Conservation (phyloP, 495 filamentous ascomycete genomes). For the Trichoderma orchidacearum region DNA sequence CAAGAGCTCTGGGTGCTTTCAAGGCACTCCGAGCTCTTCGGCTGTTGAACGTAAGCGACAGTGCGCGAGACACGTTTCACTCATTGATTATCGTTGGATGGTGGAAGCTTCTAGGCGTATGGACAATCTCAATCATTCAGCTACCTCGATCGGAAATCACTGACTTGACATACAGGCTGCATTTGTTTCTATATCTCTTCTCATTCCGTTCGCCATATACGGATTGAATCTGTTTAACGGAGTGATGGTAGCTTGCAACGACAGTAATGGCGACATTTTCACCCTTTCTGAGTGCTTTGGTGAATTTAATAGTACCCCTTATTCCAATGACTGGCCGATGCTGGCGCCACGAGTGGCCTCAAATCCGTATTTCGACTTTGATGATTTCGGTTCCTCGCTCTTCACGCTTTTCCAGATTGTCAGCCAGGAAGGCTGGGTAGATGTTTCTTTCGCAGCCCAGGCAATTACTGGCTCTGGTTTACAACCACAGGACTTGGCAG, state of each 20-base stretch:
- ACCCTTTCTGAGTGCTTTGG: slow-evolving; percentile 63
- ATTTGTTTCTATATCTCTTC: slow-evolving; percentile 82
- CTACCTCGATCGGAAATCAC: neutral
- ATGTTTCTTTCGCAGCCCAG: slow-evolving; percentile 75
- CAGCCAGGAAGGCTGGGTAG: slow-evolving; percentile 93
- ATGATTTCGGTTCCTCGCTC: slow-evolving; percentile 80
- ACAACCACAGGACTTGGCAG: slow-evolving; percentile 53
- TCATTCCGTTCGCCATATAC: slow-evolving; percentile 95
- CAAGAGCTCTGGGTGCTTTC: slow-evolving; percentile 86
- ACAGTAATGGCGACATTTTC: slow-evolving; percentile 34
- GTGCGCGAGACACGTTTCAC: slow-evolving; percentile 90
- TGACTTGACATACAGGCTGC: slow-evolving; percentile 40
- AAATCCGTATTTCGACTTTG: slow-evolving; percentile 85
- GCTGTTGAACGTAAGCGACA: slow-evolving; percentile 90
- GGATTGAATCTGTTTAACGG: slow-evolving; percentile 87
- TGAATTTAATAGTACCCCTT: slow-evolving; percentile 68
- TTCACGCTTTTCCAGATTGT: slow-evolving; percentile 99
- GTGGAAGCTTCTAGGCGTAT: slow-evolving; percentile 65
- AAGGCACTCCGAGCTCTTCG: slow-evolving; percentile 92
- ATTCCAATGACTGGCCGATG: slow-evolving; percentile 57
- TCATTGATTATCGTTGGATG: slow-evolving; percentile 87
- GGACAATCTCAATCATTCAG: slow-evolving; percentile 27
- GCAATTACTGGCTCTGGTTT: slow-evolving; percentile 60
- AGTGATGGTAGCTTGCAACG: slow-evolving; percentile 69
- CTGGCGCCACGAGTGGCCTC: slow-evolving; percentile 64